Percentiles rank a stretch among this genome's conserved stretches.
Conservation (phyloP, 73 alveolate genomes). For the Vitrella brassicaformis region DNA sequence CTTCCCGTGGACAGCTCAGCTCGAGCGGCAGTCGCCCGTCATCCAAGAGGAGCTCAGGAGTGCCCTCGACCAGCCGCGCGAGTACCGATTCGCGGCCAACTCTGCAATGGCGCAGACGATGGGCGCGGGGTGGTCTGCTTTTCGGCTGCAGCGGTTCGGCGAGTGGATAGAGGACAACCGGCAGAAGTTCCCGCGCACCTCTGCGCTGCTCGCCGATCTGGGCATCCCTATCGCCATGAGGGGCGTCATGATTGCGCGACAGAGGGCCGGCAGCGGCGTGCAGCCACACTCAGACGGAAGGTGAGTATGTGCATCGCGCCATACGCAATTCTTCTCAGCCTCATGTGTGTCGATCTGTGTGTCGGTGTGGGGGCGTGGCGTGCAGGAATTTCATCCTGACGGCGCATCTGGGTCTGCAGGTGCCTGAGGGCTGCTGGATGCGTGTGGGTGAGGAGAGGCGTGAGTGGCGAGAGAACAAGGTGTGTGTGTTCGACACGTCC, state of each 20-base stretch:
- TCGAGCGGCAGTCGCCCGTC: conserved; percentile 22
- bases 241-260: neutral
- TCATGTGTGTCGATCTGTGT: too few relatives aligned
- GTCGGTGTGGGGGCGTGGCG: too few relatives aligned
- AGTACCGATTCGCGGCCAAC: conserved; percentile 47
- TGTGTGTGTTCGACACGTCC: conserved; percentile 47
- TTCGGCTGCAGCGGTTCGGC: neutral
- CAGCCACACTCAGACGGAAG: neutral
- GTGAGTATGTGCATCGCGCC: too few relatives aligned
- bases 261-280: neutral
- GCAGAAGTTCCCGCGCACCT: neutral
- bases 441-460: conserved; percentile 49
- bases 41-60: conserved; percentile 40
- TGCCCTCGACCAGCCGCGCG: conserved; percentile 27
- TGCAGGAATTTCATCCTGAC: conserved; percentile 25
- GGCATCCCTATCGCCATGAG: neutral
- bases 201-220: neutral
- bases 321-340: too few relatives aligned
- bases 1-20: conserved; percentile 39
- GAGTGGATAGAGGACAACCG: neutral
- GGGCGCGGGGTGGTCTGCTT: neutral
- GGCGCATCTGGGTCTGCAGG: conserved; percentile 43
- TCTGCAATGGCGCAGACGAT: conserved; percentile 48
- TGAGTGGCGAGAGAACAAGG: conserved; percentile 33
- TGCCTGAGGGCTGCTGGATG: conserved; percentile 46